Percentiles rank a stretch among this genome's conserved stretches.
phyloP scores from a whole-genome alignment of 176 grass and related monocot genomes.

The Oryza australiensis region DNA sequence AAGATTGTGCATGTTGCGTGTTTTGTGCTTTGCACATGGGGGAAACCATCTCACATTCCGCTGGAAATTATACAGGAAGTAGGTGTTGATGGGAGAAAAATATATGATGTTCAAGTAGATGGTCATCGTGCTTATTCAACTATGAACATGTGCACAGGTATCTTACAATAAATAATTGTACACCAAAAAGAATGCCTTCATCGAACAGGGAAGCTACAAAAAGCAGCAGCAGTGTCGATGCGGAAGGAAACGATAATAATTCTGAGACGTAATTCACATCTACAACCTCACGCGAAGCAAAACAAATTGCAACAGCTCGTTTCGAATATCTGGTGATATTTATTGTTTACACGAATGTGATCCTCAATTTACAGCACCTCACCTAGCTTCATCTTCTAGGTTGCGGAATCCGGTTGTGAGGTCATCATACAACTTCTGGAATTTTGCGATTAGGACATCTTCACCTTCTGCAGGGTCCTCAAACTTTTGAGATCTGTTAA shows the following conservation, averaged over 20 bases:
- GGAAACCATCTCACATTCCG: neutral
- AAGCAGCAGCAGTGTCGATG: neutral
- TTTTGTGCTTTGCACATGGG: neutral
- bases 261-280: slow-evolving; percentile 40
- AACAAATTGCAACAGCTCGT: slow-evolving; percentile 33
- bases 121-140: slow-evolving; percentile 31
- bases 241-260: neutral
- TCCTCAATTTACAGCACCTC: slow-evolving; percentile 35
- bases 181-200: slow-evolving; percentile 23
- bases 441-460: slow-evolving; percentile 61
- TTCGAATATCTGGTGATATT: slow-evolving; percentile 34
- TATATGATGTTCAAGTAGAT: slow-evolving; percentile 26
- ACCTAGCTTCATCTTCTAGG: slow-evolving; percentile 82
- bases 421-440: slow-evolving; percentile 84
- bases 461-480: slow-evolving; percentile 93
- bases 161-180: slow-evolving; percentile 56
- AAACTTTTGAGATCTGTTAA: slow-evolving; percentile 77
- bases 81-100: neutral
- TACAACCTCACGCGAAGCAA: slow-evolving; percentile 45
- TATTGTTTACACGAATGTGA: slow-evolving; percentile 29
- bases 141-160: slow-evolving; percentile 45
- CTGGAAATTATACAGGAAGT: too few species aligned
- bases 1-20: neutral
- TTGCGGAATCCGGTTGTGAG: slow-evolving; percentile 82
- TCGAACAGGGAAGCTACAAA: neutral